These are phyloP conservation scores for Xylariaceae sp. DNA, from an alignment of 2,329 filamentous ascomycete genomes.

Conservation along the genomic window DNA sequence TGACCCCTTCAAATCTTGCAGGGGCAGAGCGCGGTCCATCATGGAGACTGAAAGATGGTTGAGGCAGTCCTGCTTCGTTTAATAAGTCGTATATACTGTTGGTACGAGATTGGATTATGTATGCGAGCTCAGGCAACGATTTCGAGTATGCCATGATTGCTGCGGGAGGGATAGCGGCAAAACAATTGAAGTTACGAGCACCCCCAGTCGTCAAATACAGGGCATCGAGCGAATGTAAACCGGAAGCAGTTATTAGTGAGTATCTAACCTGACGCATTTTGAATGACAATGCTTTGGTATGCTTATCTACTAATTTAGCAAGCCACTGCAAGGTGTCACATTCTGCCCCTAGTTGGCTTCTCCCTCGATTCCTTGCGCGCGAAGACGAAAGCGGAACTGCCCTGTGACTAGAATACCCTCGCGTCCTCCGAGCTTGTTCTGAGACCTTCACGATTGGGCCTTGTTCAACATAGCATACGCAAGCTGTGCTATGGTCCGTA, in stretches of 20 bases:
- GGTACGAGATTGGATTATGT: neutral
- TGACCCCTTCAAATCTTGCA: neutral
- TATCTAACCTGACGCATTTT: neutral
- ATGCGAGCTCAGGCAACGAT: slow-evolving; percentile 1
- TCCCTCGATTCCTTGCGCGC: too few relatives aligned
- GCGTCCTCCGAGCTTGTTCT: too few relatives aligned
- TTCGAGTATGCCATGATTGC: neutral
- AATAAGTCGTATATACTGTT: neutral
- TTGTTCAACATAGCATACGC: neutral
- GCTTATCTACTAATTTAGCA: neutral
- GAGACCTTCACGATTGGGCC: neutral
- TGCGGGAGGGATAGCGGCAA: neutral
- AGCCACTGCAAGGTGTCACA: neutral
- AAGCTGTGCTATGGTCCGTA: neutral
- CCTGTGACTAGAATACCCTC: too few relatives aligned
- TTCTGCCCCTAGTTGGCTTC: neutral
- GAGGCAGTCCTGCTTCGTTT: neutral
- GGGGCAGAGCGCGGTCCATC: neutral
- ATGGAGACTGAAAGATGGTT: neutral
- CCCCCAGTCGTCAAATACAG: neutral
- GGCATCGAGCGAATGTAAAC: neutral
- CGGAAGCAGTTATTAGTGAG: neutral
- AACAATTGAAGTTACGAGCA: neutral
- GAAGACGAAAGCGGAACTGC: too few relatives aligned
- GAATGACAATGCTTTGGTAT: too few relatives aligned